These are phyloP conservation scores for Hortiboletus campestris DNA, from an alignment of 768 basidiomycete genomes.

Conservation along the genomic window DNA sequence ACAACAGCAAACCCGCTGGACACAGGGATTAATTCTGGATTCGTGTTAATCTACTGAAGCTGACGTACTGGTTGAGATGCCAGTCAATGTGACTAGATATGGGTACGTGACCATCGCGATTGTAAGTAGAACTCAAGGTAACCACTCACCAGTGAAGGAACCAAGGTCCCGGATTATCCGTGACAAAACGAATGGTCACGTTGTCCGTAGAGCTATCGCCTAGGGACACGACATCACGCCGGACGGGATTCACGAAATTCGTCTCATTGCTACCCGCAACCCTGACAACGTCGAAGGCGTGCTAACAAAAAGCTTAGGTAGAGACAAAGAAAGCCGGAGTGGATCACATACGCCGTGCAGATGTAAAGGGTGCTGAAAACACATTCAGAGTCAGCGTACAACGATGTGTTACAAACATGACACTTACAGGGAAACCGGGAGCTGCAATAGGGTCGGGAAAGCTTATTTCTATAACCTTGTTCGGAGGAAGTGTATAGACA, in stretches of 20 bases:
- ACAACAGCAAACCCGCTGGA: conserved; percentile 23
- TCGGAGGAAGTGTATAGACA: conserved; percentile 43
- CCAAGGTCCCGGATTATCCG: conserved; percentile 65
- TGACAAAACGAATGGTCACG: conserved; percentile 57
- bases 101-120: background rate
- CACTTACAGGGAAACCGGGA: conserved; percentile 30
- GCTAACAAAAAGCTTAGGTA: conserved; percentile 17
- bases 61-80: conserved; percentile 19
- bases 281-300: conserved; percentile 35
- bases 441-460: conserved; percentile 35
- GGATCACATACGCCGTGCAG: conserved; percentile 37
- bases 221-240: conserved; percentile 32
- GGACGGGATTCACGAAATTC: conserved; percentile 38
- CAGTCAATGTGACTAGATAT: conserved; percentile 19
- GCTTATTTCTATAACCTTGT: conserved; percentile 47
- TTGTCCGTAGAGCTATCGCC: conserved; percentile 34
- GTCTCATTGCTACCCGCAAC: conserved; percentile 22
- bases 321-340: too few relatives aligned
- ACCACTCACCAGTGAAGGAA: conserved; percentile 4
- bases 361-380: conserved; percentile 36
- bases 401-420: background rate
- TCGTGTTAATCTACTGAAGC: too few relatives aligned
- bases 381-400: background rate
- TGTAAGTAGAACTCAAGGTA: too few relatives aligned
- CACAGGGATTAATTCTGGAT: background rate